Conservation (phyloP, 2,329 filamentous ascomycete species). For the Trichophyton schoenleinii region DNA sequence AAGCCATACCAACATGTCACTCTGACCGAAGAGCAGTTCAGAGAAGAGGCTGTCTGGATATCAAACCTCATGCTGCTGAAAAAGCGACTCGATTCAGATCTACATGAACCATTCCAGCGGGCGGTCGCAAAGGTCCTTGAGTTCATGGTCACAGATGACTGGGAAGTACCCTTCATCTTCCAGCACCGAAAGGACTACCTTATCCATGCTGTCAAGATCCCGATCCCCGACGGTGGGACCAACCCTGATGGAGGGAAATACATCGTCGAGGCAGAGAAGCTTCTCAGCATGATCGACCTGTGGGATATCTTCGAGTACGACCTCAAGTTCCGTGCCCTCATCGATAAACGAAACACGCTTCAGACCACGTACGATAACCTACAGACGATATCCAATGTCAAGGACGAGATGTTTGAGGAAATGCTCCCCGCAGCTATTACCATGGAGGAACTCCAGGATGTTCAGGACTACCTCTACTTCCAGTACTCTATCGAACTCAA, state of each 20-base stretch:
- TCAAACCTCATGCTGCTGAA: conserved; percentile 79
- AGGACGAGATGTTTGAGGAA: conserved; percentile 66
- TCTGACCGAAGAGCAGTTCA: conserved; percentile 70
- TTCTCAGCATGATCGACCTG: conserved; percentile 81
- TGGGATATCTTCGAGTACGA: conserved; percentile 94
- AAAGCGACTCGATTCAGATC: conserved; percentile 59
- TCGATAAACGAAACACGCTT: conserved; percentile 81
- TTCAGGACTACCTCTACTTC: conserved; percentile 95
- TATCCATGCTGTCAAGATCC: conserved; percentile 69
- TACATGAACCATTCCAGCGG: conserved; percentile 72
- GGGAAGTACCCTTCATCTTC: conserved; percentile 94
- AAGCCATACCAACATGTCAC: conserved; percentile 75
- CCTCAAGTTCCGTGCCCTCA: conserved; percentile 82
- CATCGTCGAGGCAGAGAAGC: conserved; percentile 66
- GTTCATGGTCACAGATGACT: conserved; percentile 87
- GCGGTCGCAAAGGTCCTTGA: conserved; percentile 86
- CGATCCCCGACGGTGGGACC: conserved; percentile 48
- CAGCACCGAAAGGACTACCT: conserved; percentile 97
- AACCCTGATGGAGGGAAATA: conserved; percentile 61
- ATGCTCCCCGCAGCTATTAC: conserved; percentile 68
- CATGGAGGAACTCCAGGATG: conserved; percentile 90
- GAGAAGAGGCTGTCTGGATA: conserved; percentile 86
- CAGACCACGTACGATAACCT: conserved; percentile 67
- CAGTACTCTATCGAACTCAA: conserved; percentile 75
- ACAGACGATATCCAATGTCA: conserved; percentile 50